These are phyloP conservation scores for Rubia tinctorum DNA, from an alignment of 305 asterid species.

Conservation along the genomic window DNA sequence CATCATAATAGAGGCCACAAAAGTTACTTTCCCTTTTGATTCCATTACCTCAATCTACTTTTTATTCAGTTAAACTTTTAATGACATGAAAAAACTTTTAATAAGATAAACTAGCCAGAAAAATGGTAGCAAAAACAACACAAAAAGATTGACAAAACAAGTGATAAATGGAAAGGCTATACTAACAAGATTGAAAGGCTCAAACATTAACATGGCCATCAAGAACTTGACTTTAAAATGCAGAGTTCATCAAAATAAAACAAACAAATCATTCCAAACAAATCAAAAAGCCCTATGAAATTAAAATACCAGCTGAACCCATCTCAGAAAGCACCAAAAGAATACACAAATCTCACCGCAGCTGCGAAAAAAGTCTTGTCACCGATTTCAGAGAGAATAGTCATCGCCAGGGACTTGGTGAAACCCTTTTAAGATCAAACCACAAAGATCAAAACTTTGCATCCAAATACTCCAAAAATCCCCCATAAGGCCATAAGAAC, in stretches of 20 bases:
- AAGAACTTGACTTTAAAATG: neutral
- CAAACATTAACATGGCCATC: neutral
- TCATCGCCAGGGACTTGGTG: slow-evolving; percentile 92
- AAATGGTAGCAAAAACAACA: neutral
- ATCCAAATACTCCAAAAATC: neutral
- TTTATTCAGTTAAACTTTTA: neutral
- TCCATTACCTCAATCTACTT: neutral
- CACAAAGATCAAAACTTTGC: slow-evolving; percentile 13
- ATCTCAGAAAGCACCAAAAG: slow-evolving; percentile 3
- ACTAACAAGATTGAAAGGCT: neutral
- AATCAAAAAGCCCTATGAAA: neutral
- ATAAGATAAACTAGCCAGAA: no score
- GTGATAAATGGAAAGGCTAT: neutral
- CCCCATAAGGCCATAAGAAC: neutral
- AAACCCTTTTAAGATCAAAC: slow-evolving; percentile 48
- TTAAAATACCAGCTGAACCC: slow-evolving; percentile 5
- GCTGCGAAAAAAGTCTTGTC: slow-evolving; percentile 98
- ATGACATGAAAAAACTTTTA: no score
- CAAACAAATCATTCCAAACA: neutral
- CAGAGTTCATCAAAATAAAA: neutral
- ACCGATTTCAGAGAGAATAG: slow-evolving; percentile 91
- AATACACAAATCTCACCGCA: slow-evolving; percentile 51
- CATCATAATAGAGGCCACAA: neutral
- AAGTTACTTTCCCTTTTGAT: neutral
- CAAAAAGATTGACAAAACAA: neutral